Base-by-base conservation (phyloP, 768 basidiomycete species). In the Ephemerocybe angulata region DNA sequence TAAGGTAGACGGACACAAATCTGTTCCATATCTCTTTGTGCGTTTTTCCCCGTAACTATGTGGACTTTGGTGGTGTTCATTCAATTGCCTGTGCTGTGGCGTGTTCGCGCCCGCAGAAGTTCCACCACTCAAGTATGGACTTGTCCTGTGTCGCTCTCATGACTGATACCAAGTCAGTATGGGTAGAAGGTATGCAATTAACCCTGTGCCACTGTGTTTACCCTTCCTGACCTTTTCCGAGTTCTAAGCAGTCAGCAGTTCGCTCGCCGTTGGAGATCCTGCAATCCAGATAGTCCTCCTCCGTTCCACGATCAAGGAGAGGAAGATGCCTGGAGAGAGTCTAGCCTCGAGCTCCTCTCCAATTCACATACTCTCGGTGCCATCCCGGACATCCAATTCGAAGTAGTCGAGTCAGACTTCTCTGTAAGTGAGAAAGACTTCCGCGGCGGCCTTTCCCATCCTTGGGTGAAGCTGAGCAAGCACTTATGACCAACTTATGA, bases 121-220 rank as follows among this genome's bases (percentile, higher is more conserved):
- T 85, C 65, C 66, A 77, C 66, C 70, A 74, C 19, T 84, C 82
- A 3, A 65, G 76, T 3, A 75, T 76, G 19, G 83, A 89, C 61
- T 70, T 80, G 48, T 75, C 76, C 21, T 87, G 87, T 61, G 76
- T 70, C 56, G 64, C 90, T 44, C 63, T 91, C 61, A 64, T 89
- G 50, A 89, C 90, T 11, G 89, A 91, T 67, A 90, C 87, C 12
- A 87, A 81, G 65, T 75, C 71, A 22, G 84, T 85, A 10, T 92
- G 87, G 88, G 76, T 73, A 13, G 90, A 92, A 83, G 85, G 89
- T 88, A 59, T 33, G 29, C 41, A 17, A 22, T 52, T 17, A 46
- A 49, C 35, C 37, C 49, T 43, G 49, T 10, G 35, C 53, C 47
- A 29, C 33, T 50, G 28, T 48, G 50, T 12, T 44, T 63, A 59